phyloP scores from a whole-genome alignment of 2,329 filamentous ascomycete genomes.

The Trichoderma arundinaceum region DNA sequence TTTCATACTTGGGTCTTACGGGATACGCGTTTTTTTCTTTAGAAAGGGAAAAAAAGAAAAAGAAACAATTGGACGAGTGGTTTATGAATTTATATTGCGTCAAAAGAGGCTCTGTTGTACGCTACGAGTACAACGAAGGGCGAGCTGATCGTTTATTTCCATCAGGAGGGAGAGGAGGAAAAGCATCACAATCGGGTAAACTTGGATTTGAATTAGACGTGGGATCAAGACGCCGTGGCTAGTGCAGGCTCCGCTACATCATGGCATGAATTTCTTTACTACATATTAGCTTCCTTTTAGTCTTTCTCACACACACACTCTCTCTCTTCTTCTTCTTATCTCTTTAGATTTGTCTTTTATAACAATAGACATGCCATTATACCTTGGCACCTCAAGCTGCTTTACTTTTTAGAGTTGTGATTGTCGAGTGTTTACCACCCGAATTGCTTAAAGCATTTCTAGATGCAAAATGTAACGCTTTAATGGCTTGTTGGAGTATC shows the following conservation, averaged over 20 bases:
- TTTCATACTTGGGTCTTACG: background rate
- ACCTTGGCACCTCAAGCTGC: background rate
- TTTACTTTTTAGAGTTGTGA: background rate
- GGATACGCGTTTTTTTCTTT: background rate
- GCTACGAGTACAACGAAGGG: constrained; percentile 25
- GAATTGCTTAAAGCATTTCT: background rate
- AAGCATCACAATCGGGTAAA: constrained; percentile 9
- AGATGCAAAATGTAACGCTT: too few species aligned
- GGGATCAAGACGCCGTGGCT: constrained; percentile 17
- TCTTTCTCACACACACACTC: constrained; percentile 1
- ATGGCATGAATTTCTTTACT: constrained; percentile 21
- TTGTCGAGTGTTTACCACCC: background rate
- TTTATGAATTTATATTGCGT: constrained; percentile 43
- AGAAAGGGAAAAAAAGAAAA: background rate
- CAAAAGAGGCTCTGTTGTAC: constrained; percentile 13
- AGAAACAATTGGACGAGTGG: background rate
- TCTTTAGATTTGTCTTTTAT: constrained; percentile 8
- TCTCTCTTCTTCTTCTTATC: constrained; percentile 2
- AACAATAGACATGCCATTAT: constrained; percentile 22
- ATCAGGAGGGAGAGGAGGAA: constrained; percentile 24
- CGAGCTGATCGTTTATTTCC: background rate
- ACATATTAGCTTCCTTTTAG: constrained; percentile 16
- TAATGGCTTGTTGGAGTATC: too few species aligned
- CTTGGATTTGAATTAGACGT: constrained; percentile 16
- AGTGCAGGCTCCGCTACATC: constrained; percentile 16